A percentile compares a stretch with the other conserved stretches of the same genome.
These are phyloP conservation scores for Colletotrichum sublineola DNA, from an alignment of 2,329 filamentous ascomycete genomes.

Conservation along the genomic window DNA sequence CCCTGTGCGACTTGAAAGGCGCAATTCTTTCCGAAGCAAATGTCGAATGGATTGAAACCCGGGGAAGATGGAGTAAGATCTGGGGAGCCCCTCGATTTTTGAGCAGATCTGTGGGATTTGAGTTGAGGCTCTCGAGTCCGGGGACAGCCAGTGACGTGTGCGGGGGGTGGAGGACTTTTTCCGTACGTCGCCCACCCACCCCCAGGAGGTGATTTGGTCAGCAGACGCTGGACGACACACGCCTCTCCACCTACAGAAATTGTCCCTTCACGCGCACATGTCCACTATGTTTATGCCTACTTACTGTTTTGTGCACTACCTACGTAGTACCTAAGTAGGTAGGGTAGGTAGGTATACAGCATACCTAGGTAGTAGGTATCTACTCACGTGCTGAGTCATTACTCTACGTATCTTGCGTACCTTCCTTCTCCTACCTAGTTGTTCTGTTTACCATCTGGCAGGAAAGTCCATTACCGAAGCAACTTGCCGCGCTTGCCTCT, in stretches of 20 bases:
- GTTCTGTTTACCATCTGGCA: background rate
- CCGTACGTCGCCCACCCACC: background rate
- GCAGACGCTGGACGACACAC: constrained; percentile 35
- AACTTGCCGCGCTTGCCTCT: background rate
- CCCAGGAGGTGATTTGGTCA: constrained; percentile 21
- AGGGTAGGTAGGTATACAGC: no score
- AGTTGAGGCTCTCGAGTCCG: constrained; percentile 32
- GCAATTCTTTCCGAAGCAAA: constrained; percentile 38
- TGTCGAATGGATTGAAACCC: constrained; percentile 38
- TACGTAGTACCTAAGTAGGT: no score
- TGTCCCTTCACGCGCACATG: background rate
- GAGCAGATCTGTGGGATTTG: constrained; percentile 37
- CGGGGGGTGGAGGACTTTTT: constrained; percentile 3
- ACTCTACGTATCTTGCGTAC: background rate
- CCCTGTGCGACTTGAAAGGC: constrained; percentile 15
- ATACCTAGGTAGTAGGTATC: no score
- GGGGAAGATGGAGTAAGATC: constrained; percentile 42
- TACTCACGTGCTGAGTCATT: background rate
- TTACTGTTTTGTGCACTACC: no score
- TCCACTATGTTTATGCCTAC: background rate
- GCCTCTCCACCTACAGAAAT: constrained; percentile 20
- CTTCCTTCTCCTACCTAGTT: no score
- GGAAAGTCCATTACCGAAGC: background rate
- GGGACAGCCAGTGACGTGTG: constrained; percentile 33
- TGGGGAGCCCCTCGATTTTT: constrained; percentile 42